These are phyloP conservation scores for Rhododendron williamsianum DNA, from an alignment of 148 eudicot genomes.

Conservation along the genomic window DNA sequence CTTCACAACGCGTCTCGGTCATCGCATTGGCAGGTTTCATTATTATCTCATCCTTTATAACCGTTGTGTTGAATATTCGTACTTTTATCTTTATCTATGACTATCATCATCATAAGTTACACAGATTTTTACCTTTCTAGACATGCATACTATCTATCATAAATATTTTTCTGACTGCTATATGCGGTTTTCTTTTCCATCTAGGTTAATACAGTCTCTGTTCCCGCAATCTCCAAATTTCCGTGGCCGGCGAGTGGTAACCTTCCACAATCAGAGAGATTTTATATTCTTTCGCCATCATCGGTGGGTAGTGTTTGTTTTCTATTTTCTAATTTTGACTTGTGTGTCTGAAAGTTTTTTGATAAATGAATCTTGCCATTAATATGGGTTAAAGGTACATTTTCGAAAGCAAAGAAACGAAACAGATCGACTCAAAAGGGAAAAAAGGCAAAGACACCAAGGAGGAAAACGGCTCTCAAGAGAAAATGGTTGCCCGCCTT, in stretches of 20 bases:
- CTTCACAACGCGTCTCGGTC: constrained; percentile 64
- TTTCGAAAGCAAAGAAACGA: constrained; percentile 73
- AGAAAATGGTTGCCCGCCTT: constrained; percentile 62
- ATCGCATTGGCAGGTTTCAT: constrained; percentile 69
- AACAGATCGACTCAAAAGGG: constrained; percentile 38
- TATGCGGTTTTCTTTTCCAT: constrained; percentile 6
- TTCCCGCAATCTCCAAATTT: constrained; percentile 93
- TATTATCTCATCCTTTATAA: not conserved
- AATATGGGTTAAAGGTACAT: constrained; percentile 48
- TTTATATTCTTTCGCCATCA: constrained; percentile 97
- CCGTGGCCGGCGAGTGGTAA: constrained; percentile 88
- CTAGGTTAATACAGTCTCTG: constrained; percentile 79
- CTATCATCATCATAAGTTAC: not conserved
- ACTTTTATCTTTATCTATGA: not conserved
- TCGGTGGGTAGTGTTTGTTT: constrained; percentile 38
- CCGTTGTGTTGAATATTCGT: not conserved
- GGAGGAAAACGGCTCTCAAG: constrained; percentile 31
- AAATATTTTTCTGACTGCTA: not conserved
- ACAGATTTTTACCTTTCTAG: not conserved
- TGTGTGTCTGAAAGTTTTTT: not conserved
- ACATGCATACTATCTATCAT: not conserved
- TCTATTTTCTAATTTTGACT: not conserved
- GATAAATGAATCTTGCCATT: constrained; percentile 7
- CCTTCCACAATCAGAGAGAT: constrained; percentile 96
- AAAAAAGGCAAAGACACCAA: constrained; percentile 31